Evolutionary conservation across 169 alveolate genomes (phyloP), one percentile per base, ranked within the genome.

Genomic region (Blepharisma undulans): DNA sequence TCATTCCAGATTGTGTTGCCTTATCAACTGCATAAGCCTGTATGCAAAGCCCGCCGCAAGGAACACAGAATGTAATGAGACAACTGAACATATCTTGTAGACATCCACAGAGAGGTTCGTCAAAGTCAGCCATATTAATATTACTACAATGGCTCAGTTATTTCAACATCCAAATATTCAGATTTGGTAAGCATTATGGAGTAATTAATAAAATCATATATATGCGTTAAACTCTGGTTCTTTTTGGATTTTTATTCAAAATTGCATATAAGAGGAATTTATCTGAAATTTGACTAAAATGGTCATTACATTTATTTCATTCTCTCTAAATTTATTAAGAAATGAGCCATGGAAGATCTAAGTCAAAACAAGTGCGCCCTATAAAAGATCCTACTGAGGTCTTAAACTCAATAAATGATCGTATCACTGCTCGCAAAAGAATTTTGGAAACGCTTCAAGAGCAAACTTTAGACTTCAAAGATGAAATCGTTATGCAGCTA

Each of bases 91-190:
- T 21, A 79, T 79, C 87, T 25, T 22, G 29, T 4, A 79, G 27
- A 34, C 87, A 79, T 14, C 61, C 87, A 10, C 36, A 79, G 16
- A 79, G 87, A 0, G 29, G 61, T 79, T 79, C 87, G 25, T 25
- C 29, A 33, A 79, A 79, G 12, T 79, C 71, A 1, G 87, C 29
- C 87, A 79, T 79, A 74, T 74, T 74, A 74, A 74, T 74, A 74
- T 74, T 29, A 74, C 30, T 48, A 48, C 66, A 48, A 48, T 48
- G 66, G 14, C 14, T 48, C 16, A 48, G 16, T 48, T 48, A 48
- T 48, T 48, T 48, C 66, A 12, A 48, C 66, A 48, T 1, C 66
- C 66, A 48, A 48, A 1, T 48, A 48, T 48, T 3, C 14, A 48
- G 66, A 48, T 48, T 3, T 48, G 16, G 14, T 5, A 10, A 48